These are phyloP conservation scores for Fusarium virguliforme DNA, from an alignment of 2,329 filamentous ascomycete genomes.

Conservation along the genomic window DNA sequence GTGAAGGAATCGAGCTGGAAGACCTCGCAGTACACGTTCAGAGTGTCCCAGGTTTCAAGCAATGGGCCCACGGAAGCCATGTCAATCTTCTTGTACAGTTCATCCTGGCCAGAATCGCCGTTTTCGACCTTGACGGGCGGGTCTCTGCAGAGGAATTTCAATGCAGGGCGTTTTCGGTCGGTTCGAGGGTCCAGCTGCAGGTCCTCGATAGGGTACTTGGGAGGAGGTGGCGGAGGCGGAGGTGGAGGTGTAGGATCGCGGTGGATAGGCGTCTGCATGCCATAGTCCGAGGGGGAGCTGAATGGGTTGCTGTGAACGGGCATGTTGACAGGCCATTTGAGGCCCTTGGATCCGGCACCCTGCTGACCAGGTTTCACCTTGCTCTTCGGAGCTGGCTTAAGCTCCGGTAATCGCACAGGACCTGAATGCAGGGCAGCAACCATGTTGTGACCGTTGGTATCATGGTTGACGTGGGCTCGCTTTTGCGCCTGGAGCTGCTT, in stretches of 20 bases:
- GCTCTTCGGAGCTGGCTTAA: conserved; percentile 81
- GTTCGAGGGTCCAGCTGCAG: conserved; percentile 82
- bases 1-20: conserved; percentile 97
- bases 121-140: conserved; percentile 67
- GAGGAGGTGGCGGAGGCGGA: conserved; percentile 79
- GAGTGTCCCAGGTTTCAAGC: conserved; percentile 94
- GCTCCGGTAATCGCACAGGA: conserved; percentile 76
- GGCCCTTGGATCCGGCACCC: conserved; percentile 61
- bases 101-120: conserved; percentile 35
- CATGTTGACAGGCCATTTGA: conserved; percentile 56
- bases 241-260: conserved; percentile 66
- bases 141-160: conserved; percentile 84
- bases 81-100: conserved; percentile 68
- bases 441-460: conserved; percentile 60
- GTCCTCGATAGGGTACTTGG: conserved; percentile 97
- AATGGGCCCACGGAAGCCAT: conserved; percentile 90
- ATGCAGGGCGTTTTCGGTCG: conserved; percentile 76
- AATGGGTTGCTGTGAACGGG: conserved; percentile 62
- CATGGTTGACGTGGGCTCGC: conserved; percentile 67
- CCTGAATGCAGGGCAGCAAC: conserved; percentile 58
- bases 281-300: conserved; percentile 63
- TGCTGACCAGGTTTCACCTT: conserved; percentile 69
- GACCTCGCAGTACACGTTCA: conserved; percentile 98
- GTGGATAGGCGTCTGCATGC: conserved; percentile 53
- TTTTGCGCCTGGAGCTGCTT: conserved; percentile 80